Evolutionary conservation across 2,329 filamentous ascomycete genomes (phyloP).

Genomic region (Monosporascus sp.): DNA sequence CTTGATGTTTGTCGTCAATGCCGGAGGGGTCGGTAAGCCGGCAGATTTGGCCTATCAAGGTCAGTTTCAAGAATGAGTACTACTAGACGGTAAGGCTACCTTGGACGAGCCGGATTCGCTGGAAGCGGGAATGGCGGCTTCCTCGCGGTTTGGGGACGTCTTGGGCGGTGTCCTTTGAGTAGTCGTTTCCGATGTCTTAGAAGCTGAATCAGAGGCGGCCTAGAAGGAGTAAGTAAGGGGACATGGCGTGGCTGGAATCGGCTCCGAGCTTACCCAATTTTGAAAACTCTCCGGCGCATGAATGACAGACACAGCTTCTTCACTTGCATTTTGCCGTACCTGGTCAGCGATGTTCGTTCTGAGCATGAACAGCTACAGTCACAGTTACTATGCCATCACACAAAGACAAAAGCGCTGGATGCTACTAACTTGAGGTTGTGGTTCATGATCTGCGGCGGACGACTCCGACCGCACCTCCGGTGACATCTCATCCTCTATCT

Average conservation of each 20-base stretch:
- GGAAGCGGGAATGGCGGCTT: conserved; percentile 29
- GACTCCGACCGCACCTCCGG: conserved; percentile 49
- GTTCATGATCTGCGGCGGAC: conserved; percentile 27
- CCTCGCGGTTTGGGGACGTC: conserved; percentile 27
- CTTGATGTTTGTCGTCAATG: conserved; percentile 69
- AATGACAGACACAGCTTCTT: conserved; percentile 84
- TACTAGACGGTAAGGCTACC: neutral
- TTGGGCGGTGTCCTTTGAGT: conserved; percentile 32
- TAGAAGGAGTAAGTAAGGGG: conserved; percentile 23
- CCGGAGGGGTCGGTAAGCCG: conserved; percentile 57
- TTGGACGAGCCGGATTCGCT: conserved; percentile 25
- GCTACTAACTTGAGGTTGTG: conserved; percentile 33
- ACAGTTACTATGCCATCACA: conserved; percentile 12
- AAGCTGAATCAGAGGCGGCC: conserved; percentile 36
- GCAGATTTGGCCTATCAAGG: conserved; percentile 24
- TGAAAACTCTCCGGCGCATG: conserved; percentile 82
- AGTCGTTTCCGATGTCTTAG: conserved; percentile 28
- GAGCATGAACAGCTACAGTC: conserved; percentile 43
- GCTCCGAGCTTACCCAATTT: conserved; percentile 58
- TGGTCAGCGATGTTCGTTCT: conserved; percentile 53
- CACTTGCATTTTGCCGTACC: conserved; percentile 55
- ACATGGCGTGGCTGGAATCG: neutral
- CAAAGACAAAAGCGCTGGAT: conserved; percentile 2
- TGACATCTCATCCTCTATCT: conserved; percentile 72
- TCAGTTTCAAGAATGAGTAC: conserved; percentile 7